These are phyloP conservation scores for Cercospora sp. DNA, from an alignment of 2,329 filamentous ascomycete genomes.

Conservation along the genomic window DNA sequence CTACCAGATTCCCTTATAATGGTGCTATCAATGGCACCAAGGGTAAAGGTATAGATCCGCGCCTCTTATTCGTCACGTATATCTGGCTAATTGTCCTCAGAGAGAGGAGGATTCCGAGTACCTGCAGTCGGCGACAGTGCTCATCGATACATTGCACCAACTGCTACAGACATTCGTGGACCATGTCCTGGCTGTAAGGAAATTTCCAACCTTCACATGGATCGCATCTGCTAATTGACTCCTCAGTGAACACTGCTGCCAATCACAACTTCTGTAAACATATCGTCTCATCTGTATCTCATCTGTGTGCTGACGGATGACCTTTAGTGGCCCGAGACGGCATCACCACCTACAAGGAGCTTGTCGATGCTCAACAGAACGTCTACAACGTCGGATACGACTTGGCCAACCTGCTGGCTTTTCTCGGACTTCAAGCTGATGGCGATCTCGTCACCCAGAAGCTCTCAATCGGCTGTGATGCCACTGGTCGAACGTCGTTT, in stretches of 20 bases:
- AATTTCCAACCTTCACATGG: conserved; percentile 28
- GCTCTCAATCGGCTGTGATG: conserved; percentile 49
- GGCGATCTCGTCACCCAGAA: conserved; percentile 47
- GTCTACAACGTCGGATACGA: conserved; percentile 49
- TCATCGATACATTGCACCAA: conserved; percentile 42
- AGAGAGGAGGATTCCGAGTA: conserved; percentile 47
- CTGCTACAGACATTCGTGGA: conserved; percentile 44
- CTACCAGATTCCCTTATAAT: conserved; percentile 45
- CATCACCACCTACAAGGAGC: conserved; percentile 45
- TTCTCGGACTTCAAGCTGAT: conserved; percentile 44
- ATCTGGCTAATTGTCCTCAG: conserved; percentile 12
- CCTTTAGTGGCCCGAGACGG: conserved; percentile 42
- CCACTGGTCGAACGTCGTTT: conserved; percentile 44
- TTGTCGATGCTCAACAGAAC: conserved; percentile 50
- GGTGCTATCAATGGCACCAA: conserved; percentile 45
- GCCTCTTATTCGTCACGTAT: neutral
- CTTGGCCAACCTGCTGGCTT: conserved; percentile 43
- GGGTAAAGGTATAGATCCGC: conserved; percentile 34
- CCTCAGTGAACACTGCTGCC: conserved; percentile 42
- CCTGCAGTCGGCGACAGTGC: conserved; percentile 45
- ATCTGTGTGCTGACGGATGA: neutral
- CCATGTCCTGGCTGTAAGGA: conserved; percentile 38
- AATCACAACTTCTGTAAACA: conserved; percentile 44
- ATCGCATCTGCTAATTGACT: neutral
- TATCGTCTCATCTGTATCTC: neutral